Evolutionary conservation across 768 basidiomycete genomes (phyloP), one percentile per base, ranked within the genome.

Genomic region (Russula earlei): DNA sequence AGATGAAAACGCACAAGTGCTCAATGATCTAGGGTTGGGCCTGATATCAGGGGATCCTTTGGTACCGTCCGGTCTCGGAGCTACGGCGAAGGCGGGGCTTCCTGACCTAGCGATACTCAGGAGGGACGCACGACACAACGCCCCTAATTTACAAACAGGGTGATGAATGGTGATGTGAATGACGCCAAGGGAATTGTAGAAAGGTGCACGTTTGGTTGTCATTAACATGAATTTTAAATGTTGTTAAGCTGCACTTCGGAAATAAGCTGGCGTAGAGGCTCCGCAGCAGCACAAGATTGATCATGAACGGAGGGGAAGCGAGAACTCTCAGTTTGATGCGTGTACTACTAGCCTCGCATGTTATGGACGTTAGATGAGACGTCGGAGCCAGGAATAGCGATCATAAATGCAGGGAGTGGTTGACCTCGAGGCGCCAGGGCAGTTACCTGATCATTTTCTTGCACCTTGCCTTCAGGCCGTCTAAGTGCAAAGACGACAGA

Each of bases 351-450:
- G 47, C 57, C 57, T 58, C 52, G 52, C 57, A 53, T 53, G 47
- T 53, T 54, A 49, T 44, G 51, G 52, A 54, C 41, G 57, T 49
- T 42, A 36, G 40, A 43, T 54, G 52, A 25, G 34, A 44, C 41
- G 57, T 49, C 57, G 57, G 52, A 58, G 52, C 47, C 50, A 53
- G 57, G 57, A 58, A 54, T 54, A 44, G 27, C 57, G 57, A 58
- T 58, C 57, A n/a, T 54, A 58, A 54, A 58, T 54, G 57, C 52
- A 24, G 52, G 47, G 47, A 17, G 49, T 22, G 47, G 37, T 34
- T 38, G 52, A 54, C 57, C 57, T 58, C 57, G 57, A 58, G 57
- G 57, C 57, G 36, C 24, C 46, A 19, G 3, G 57, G 27, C 47
- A 46, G 38, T 49, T 37, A 58, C 33, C 54, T 58, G 57, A 54